Evolutionary conservation across 148 eudicot genomes (phyloP).

Genomic region (Vaccinium macrocarpon): DNA sequence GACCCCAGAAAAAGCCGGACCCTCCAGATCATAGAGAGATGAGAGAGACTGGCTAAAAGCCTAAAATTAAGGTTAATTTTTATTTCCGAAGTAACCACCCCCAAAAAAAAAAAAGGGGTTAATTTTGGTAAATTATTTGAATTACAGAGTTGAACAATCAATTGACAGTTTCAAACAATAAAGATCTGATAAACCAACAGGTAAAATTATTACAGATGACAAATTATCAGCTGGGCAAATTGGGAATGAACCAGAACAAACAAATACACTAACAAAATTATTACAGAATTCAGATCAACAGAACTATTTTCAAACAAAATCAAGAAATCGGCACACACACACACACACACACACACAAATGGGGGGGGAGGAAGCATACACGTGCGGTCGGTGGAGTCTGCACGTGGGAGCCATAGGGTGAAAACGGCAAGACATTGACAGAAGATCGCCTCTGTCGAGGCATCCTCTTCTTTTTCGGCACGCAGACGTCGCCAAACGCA

Average conservation of each 20-base stretch:
- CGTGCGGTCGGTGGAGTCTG: slow-evolving; percentile 36
- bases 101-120: too few relatives aligned
- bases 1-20: too few relatives aligned
- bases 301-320: not conserved
- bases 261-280: not conserved
- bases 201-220: not conserved
- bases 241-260: not conserved
- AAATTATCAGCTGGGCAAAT: slow-evolving; percentile 1
- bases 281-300: not conserved
- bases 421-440: slow-evolving; percentile 11
- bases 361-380: slow-evolving; percentile 34
- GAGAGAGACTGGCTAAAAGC: not conserved
- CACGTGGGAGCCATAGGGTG: slow-evolving; percentile 24
- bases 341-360: too few relatives aligned
- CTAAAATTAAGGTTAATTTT: too few relatives aligned
- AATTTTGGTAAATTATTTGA: not conserved
- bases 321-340: not conserved
- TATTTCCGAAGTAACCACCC: too few relatives aligned
- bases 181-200: not conserved
- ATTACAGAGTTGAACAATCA: not conserved
- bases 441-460: slow-evolving; percentile 22
- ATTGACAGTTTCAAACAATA: not conserved
- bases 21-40: not conserved
- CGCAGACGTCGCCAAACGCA: not conserved
- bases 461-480: slow-evolving; percentile 29